phyloP scores from a whole-genome alignment of 2,329 filamentous ascomycete species.

The Ophiosphaerella herpotricha region DNA sequence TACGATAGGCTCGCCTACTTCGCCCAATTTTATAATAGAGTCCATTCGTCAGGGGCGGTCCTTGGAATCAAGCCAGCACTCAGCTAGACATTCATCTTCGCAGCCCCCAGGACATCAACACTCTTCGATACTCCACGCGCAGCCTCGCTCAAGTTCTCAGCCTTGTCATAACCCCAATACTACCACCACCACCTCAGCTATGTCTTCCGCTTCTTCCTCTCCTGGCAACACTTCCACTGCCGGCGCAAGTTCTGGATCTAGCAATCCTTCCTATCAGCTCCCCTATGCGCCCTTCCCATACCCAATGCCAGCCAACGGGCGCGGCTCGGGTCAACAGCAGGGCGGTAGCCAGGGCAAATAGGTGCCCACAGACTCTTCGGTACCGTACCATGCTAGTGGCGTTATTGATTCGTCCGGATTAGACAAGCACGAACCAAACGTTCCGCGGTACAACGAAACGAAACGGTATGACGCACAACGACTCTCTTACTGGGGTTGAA shows the following conservation, averaged over 20 bases:
- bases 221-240: slow-evolving; percentile 39
- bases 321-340: slow-evolving; percentile 26
- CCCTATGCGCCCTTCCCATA: slow-evolving; percentile 46
- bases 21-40: slow-evolving; percentile 8
- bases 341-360: slow-evolving; percentile 25
- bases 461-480: not conserved
- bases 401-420: not conserved
- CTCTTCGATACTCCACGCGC: slow-evolving; percentile 20
- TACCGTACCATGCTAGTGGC: slow-evolving; percentile 1
- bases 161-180: slow-evolving; percentile 6
- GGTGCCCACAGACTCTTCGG: slow-evolving; percentile 2
- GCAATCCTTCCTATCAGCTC: slow-evolving; percentile 36
- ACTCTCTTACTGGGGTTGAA: not conserved
- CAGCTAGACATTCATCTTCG: slow-evolving; percentile 6
- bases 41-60: slow-evolving; percentile 17
- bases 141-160: slow-evolving; percentile 18
- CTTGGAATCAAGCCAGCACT: slow-evolving; percentile 11
- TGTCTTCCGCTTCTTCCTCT: slow-evolving; percentile 43
- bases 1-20: slow-evolving; percentile 16
- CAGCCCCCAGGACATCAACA: slow-evolving; percentile 14
- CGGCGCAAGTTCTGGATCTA: slow-evolving; percentile 33
- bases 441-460: too few species aligned
- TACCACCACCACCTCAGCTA: slow-evolving; percentile 13
- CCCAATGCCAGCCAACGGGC: slow-evolving; percentile 37
- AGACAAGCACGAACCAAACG: not conserved